Evolutionary conservation across 805 yeast genomes (phyloP), one percentile per base, ranked within the genome.

Genomic region (Candida railenensis): DNA sequence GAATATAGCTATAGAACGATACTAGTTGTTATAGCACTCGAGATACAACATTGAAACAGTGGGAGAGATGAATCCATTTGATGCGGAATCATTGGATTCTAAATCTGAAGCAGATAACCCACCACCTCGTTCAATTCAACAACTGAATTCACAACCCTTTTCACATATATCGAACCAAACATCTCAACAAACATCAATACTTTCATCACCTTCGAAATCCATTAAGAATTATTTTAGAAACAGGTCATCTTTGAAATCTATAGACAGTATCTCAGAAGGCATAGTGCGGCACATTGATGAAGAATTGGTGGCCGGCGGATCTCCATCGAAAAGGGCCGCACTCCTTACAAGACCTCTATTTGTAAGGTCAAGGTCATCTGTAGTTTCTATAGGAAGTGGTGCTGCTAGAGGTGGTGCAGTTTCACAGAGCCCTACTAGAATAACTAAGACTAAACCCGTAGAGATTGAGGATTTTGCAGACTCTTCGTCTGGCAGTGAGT

Each of bases 381-480:
- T 39, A 25, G n/a, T 34, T 4, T 36, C 39, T 16, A 12, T 9
- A 12, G 33, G n/a, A 18, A 25, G 19, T 22, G 33, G 11, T 4
- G 40, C 14, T 37, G 22, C 22, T 12, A 9, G 19, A 34, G 40
- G 25, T 37, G 40, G n/a, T 19, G 40, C 25, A 4, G 42, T 32
- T 14, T 25, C 28, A 16, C 40, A 20, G 22, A 42, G 21, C 32
- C 46, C 41, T 11, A 22, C 42, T 7, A 20, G 42, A 14, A 11
- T 39, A 4, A 39, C 42, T 9, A 50, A 55, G 7, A 47, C 53
- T 3, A 53, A 52, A 37, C 59, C 53, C 22, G 48, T 60, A 28
- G 53, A 56, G 4, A 45, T 66, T 20, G 65, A 60, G 9, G 76
- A 70, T 38, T 69, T 71, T 52, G 76, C 76, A 15, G 77, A 71